Conservation (phyloP, 2,329 filamentous ascomycete genomes). For the Rutstroemia sp. region DNA sequence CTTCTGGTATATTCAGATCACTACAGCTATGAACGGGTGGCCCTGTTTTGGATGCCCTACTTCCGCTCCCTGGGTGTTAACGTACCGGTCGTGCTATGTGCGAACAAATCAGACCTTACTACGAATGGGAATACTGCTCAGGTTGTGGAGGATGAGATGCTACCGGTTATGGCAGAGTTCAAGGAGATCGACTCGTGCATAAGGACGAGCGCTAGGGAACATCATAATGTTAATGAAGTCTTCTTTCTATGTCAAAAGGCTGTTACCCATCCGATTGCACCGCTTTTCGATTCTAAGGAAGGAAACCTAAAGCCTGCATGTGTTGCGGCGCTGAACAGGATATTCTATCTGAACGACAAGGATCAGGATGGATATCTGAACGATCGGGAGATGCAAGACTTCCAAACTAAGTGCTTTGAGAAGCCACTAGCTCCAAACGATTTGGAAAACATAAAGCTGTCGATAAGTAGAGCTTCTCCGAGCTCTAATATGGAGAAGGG, state of each 20-base stretch:
- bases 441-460: slow-evolving; percentile 82
- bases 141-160: slow-evolving; percentile 92
- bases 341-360: slow-evolving; percentile 94
- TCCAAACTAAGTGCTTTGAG: slow-evolving; percentile 87
- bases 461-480: slow-evolving; percentile 64
- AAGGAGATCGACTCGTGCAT: slow-evolving; percentile 99
- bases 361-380: slow-evolving; percentile 91
- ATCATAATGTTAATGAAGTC: slow-evolving; percentile 89
- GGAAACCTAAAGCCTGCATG: slow-evolving; percentile 80
- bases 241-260: slow-evolving; percentile 99
- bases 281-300: slow-evolving; percentile 95
- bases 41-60: slow-evolving; percentile 97
- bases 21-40: slow-evolving; percentile 97
- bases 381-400: slow-evolving; percentile 83
- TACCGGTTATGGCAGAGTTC: slow-evolving; percentile 97
- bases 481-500: slow-evolving; percentile 58
- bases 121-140: slow-evolving; percentile 70
- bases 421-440: slow-evolving; percentile 77
- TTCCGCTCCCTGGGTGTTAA: slow-evolving; percentile 98
- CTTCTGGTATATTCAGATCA: slow-evolving; percentile 95
- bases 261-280: slow-evolving; percentile 93
- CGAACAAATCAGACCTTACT: slow-evolving; percentile 91
- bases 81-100: slow-evolving; percentile 91
- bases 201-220: slow-evolving; percentile 82
- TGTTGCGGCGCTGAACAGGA: slow-evolving; percentile 74